Percentiles rank a stretch among this genome's conserved stretches.
Evolutionary conservation across 2,329 filamentous ascomycete genomes (phyloP).

Genomic region (Cercospora sp.): DNA sequence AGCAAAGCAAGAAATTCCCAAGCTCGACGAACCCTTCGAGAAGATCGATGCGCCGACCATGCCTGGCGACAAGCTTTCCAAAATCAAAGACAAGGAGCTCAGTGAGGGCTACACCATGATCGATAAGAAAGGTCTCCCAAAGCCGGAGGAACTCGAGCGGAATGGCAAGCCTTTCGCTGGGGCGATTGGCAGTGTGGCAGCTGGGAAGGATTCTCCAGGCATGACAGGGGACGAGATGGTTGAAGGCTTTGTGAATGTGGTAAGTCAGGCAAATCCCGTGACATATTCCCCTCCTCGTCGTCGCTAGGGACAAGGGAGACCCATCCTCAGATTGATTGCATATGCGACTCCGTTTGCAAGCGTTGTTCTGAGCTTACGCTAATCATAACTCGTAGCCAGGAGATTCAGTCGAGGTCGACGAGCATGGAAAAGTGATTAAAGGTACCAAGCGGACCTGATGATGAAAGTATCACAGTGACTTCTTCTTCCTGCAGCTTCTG

Average conservation of each 20-base stretch:
- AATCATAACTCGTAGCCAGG: neutral
- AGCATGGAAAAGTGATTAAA: neutral
- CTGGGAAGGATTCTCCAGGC: neutral
- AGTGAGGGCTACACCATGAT: neutral
- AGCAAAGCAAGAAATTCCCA: neutral
- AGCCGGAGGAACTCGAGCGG: neutral
- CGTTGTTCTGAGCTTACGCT: neutral
- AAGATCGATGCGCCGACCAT: neutral
- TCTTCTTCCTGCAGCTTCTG: too few species aligned
- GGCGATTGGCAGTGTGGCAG: neutral
- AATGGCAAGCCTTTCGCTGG: conserved; percentile 2
- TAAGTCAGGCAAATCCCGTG: neutral
- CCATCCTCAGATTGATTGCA: neutral
- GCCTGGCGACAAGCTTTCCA: neutral
- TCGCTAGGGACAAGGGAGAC: neutral
- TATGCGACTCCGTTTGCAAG: neutral
- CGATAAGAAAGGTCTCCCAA: neutral
- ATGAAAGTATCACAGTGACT: too few species aligned
- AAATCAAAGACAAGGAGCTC: neutral
- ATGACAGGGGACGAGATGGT: neutral
- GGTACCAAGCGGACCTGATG: neutral
- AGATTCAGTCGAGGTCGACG: neutral
- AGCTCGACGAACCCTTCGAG: neutral
- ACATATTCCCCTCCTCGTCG: neutral
- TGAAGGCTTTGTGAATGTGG: conserved; percentile 2